Conservation (phyloP, 257 asterid genomes). For the Scutellaria galericulata region DNA sequence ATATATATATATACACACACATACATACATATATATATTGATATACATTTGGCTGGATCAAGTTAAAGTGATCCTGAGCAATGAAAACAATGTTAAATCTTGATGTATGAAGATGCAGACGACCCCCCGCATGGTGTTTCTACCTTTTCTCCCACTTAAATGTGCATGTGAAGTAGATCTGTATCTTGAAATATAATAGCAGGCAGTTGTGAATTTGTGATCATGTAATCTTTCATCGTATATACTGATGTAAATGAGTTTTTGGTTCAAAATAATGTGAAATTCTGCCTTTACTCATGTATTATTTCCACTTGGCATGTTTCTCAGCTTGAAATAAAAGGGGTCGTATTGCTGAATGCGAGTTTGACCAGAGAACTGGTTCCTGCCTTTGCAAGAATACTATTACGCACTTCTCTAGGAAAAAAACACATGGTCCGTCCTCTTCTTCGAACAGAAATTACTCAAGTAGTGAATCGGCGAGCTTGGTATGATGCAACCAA, state of each 20-base stretch:
- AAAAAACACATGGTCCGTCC: constrained; percentile 91
- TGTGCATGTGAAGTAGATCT: neutral
- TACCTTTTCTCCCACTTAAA: neutral
- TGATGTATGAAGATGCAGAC: constrained; percentile 4
- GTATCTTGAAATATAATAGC: neutral
- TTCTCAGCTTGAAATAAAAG: constrained; percentile 83
- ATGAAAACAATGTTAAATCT: neutral
- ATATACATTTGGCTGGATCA: no score
- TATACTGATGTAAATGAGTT: constrained; percentile 9
- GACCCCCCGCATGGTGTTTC: neutral
- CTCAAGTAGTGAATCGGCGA: constrained; percentile 91
- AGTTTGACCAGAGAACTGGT: constrained; percentile 91
- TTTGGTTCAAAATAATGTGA: constrained; percentile 5
- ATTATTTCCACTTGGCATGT: constrained; percentile 41
- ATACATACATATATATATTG: no score
- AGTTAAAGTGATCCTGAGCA: neutral
- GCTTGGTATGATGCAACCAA: constrained; percentile 96
- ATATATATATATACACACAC: no score
- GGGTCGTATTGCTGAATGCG: constrained; percentile 69
- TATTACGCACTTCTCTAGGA: constrained; percentile 85
- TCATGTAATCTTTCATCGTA: no score
- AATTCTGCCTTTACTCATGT: constrained; percentile 37
- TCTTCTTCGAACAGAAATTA: constrained; percentile 84
- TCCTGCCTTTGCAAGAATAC: constrained; percentile 90
- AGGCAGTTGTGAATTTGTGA: neutral